Conservation (phyloP, 306 rosid genomes). For the Acacia acuminata region DNA sequence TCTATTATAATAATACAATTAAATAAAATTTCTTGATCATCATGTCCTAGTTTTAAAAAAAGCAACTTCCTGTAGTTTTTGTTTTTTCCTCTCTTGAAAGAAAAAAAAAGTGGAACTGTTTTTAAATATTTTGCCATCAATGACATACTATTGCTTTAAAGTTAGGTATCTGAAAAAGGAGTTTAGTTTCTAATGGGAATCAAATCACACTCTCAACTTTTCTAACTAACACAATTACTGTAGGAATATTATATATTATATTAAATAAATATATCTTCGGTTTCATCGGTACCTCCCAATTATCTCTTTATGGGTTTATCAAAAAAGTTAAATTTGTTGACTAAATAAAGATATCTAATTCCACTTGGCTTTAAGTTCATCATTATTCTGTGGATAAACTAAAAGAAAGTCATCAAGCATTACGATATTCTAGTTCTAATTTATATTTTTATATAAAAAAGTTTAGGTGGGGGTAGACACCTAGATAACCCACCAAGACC, state of each 20-base stretch:
- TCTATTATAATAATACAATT: background rate
- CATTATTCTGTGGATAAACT: background rate
- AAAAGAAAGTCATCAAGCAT: constrained; percentile 30
- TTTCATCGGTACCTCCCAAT: background rate
- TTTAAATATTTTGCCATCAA: background rate
- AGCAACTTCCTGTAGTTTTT: background rate
- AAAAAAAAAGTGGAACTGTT: background rate
- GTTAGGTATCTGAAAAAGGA: background rate
- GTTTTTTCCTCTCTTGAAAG: background rate
- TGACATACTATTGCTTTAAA: constrained; percentile 1
- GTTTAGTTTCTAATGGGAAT: too few relatives aligned
- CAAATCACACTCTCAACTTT: background rate
- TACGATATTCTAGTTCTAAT: background rate
- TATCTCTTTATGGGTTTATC: background rate
- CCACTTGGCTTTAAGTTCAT: background rate
- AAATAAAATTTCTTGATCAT: background rate
- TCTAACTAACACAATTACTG: background rate
- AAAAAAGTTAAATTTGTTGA: background rate
- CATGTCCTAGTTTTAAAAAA: background rate
- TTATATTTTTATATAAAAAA: too few relatives aligned
- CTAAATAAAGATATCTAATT: background rate
- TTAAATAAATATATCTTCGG: background rate
- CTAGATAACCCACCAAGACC: too few relatives aligned
- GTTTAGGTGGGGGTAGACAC: too few relatives aligned
- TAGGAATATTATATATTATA: background rate